Base-by-base conservation (phyloP, 352 stramenopile species). In the Phytophthora uliginosa region DNA sequence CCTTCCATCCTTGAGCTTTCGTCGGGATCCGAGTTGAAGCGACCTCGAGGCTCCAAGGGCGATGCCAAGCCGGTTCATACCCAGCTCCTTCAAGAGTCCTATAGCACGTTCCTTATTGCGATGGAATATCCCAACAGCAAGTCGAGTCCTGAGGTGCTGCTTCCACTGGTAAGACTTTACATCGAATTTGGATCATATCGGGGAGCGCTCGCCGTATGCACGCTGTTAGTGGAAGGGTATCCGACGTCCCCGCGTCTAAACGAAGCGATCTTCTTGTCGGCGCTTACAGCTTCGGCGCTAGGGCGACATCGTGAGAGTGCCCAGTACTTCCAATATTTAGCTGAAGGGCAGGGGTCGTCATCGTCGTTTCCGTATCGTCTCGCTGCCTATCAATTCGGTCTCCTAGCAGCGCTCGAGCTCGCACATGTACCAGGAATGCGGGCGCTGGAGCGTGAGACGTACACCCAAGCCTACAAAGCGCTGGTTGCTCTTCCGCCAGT, bases 71-170 rank as follows among this genome's bases (percentile, higher is more conserved):
- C 67, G 51, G 34, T 76, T 20, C 67, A 79, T 50, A 52, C 22
- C 7, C 22, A 69, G 45, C 68, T 79, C 20, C 51, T 79, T 17
- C 71, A 95, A 77, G 82, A 83, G 26, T 76, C 82, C 3, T 95
- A 95, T 65, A 90, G 89, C 59, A 86, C 84, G 1, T 95, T 93
- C 40, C 84, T 95, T 45, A 86, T 95, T 20, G 86, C 85, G 15
- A 93, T 95, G 85, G 88, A 95, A 55, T 95, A 91, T 60, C 70
- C 83, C 5, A 68, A 62, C 33, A 93, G 87, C 80, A 93, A 93
- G 65, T 81, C 83, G 38, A 84, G 88, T 22, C 83, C 84, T 18
- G 56, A 63, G 3, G 48, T 95, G 40, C 61, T 95, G 26, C 60
- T 88, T n/a, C 81, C 86, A 28, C 64, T 93, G 18, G 82, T 71